Percentiles rank a stretch among this genome's conserved stretches.
Evolutionary conservation across 495 filamentous ascomycete genomes (phyloP).

Genomic region (Penicillium maclennaniae): DNA sequence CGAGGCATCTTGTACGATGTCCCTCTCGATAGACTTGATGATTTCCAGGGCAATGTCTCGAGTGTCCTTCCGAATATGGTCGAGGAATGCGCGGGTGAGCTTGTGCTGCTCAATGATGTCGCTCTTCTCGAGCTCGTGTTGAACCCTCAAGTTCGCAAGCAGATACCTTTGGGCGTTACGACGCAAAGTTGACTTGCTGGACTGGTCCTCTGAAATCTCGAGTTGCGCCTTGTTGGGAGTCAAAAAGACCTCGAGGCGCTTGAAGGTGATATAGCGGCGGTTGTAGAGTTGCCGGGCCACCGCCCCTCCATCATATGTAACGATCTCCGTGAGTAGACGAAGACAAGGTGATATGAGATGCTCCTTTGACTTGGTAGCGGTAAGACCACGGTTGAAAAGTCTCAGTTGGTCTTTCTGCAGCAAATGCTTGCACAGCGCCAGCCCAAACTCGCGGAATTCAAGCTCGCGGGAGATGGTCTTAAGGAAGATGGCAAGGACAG

Average conservation of each 20-base stretch:
- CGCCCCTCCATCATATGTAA: constrained; percentile 75
- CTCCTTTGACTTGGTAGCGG: constrained; percentile 70
- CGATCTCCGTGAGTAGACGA: constrained; percentile 72
- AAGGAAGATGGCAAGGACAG: constrained; percentile 71
- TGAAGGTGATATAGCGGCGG: constrained; percentile 67
- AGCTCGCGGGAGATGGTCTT: constrained; percentile 65
- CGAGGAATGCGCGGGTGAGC: constrained; percentile 62
- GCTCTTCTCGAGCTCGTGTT: constrained; percentile 64
- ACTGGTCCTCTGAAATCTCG: constrained; percentile 51
- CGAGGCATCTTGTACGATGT: constrained; percentile 65
- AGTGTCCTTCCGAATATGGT: constrained; percentile 68
- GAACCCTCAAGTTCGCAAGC: constrained; percentile 66
- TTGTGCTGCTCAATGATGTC: constrained; percentile 73
- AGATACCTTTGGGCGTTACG: constrained; percentile 73
- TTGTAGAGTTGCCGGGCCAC: constrained; percentile 67
- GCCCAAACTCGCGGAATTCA: constrained; percentile 66
- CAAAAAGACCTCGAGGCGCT: constrained; percentile 58
- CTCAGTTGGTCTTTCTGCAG: constrained; percentile 69
- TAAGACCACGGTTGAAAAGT: constrained; percentile 67
- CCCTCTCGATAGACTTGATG: constrained; percentile 57
- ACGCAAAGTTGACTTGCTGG: constrained; percentile 64
- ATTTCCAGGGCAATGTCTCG: constrained; percentile 65
- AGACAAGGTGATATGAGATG: constrained; percentile 81
- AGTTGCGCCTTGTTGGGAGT: constrained; percentile 41
- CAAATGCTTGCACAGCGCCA: constrained; percentile 67